Evolutionary conservation across 495 filamentous ascomycete genomes (phyloP).

Genomic region (Lophiotrema nucula): DNA sequence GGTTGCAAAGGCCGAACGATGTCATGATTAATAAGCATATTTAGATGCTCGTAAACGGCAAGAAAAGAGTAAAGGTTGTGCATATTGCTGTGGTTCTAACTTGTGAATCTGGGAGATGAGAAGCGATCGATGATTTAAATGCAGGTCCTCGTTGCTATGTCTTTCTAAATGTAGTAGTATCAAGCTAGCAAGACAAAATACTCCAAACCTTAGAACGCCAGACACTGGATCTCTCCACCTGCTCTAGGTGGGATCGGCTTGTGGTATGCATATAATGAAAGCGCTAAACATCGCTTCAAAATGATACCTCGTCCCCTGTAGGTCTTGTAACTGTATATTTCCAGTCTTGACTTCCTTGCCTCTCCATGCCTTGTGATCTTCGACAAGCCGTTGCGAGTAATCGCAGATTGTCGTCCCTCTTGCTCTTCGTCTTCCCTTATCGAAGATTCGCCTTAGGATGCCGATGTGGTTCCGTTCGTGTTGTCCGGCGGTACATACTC

Average conservation of each 20-base stretch:
- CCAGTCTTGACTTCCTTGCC: not conserved
- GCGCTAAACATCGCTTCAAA: not conserved
- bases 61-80: too few species aligned
- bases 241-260: conserved; percentile 13
- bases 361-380: not conserved
- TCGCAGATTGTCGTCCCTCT: not conserved
- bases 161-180: too few species aligned
- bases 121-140: too few species aligned
- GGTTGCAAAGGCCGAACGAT: too few species aligned
- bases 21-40: too few species aligned
- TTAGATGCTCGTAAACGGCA: too few species aligned
- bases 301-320: too few species aligned
- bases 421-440: not conserved
- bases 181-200: too few species aligned
- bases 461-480: not conserved
- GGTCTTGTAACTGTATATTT: not conserved
- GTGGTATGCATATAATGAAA: conserved; percentile 1
- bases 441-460: not conserved
- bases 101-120: too few species aligned
- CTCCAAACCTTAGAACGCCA: too few species aligned
- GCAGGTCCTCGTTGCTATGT: too few species aligned
- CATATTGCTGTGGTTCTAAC: too few species aligned
- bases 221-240: conserved; percentile 17
- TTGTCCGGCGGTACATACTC: not conserved
- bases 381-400: not conserved